phyloP scores from a whole-genome alignment of 257 asterid species.

The Plectranthus barbatus region DNA sequence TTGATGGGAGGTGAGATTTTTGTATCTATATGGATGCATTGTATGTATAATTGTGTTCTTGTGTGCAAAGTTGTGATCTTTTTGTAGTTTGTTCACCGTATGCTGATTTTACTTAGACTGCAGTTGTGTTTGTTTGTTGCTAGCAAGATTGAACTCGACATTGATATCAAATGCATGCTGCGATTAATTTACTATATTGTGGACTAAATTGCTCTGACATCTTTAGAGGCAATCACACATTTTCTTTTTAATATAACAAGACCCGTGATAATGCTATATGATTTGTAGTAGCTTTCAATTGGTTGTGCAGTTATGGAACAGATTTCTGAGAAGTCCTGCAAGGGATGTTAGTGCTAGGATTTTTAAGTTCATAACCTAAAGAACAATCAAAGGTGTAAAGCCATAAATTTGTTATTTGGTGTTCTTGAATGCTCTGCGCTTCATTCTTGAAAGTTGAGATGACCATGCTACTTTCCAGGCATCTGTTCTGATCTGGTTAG shows the following conservation, averaged over 20 bases:
- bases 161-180: background rate
- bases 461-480: background rate
- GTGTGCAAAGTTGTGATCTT: background rate
- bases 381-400: background rate
- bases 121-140: background rate
- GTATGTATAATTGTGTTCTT: background rate
- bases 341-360: background rate
- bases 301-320: background rate
- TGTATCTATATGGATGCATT: too few relatives aligned
- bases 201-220: background rate
- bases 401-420: background rate
- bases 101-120: conserved; percentile 7
- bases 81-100: background rate
- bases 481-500: background rate
- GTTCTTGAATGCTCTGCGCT: background rate
- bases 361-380: background rate
- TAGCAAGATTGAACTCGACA: background rate
- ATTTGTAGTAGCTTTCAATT: background rate
- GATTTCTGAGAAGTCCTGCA: background rate
- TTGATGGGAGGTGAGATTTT: conserved; percentile 47
- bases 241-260: background rate
- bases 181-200: background rate
- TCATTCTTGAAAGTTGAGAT: background rate
- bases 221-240: conserved; percentile 1
- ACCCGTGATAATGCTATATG: background rate